phyloP scores from a whole-genome alignment of 73 alveolate species.

The Stentor coeruleus region DNA sequence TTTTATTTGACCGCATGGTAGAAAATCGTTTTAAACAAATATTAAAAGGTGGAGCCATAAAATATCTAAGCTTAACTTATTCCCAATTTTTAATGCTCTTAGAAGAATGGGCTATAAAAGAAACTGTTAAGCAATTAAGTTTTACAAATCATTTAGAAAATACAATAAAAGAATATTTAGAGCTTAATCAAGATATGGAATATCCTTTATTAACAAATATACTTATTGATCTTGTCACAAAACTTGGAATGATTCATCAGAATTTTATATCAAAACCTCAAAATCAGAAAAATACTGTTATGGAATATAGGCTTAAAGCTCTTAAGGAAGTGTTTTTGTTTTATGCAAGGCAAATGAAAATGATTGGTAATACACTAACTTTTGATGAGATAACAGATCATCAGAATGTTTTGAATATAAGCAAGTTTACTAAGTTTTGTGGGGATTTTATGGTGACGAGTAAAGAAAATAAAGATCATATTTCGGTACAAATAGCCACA shows the following conservation, averaged over 20 bases:
- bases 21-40: neutral
- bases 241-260: neutral
- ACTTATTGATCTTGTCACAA: neutral
- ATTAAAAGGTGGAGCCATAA: neutral
- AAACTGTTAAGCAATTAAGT: neutral
- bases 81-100: neutral
- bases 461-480: neutral
- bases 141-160: neutral
- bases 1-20: neutral
- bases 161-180: neutral
- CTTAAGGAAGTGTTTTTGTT: neutral
- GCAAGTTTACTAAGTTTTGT: conserved; percentile 5
- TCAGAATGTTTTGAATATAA: neutral
- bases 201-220: neutral
- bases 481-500: neutral
- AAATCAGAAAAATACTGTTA: neutral
- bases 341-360: conserved; percentile 12
- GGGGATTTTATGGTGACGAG: neutral
- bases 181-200: neutral
- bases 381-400: conserved; percentile 6
- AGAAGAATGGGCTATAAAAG: conserved; percentile 22
- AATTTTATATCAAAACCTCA: neutral
- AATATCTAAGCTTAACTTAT: neutral
- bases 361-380: conserved; percentile 1
- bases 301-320: neutral